Percentiles rank a stretch among this genome's conserved stretches.
Conservation (phyloP, 805 yeast genomes). For the Metschnikowia peoriensis region DNA sequence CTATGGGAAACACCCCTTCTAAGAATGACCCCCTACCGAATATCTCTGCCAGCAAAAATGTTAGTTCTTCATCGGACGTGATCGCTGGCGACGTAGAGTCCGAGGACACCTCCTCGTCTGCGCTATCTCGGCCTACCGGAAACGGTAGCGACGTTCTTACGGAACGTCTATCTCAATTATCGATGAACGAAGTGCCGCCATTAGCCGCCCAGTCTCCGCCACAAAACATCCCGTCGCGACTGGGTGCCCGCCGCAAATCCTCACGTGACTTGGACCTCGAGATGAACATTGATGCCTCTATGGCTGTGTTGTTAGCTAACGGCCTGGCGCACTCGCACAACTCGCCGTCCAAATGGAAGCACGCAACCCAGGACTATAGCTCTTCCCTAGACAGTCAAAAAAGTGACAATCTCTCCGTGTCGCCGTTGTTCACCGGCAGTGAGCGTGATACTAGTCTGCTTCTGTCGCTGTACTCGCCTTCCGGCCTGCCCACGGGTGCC, state of each 20-base stretch:
- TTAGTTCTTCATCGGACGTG: conserved; percentile 24
- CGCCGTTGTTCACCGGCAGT: conserved; percentile 36
- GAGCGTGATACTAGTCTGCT: conserved; percentile 37
- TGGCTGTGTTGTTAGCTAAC: conserved; percentile 38
- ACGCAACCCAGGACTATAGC: conserved; percentile 18
- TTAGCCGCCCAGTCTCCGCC: conserved; percentile 10
- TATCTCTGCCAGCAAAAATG: conserved; percentile 29
- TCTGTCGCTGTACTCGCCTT: conserved; percentile 32
- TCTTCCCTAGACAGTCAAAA: conserved; percentile 45
- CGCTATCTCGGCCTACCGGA: conserved; percentile 39
- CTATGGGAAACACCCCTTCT: conserved; percentile 69
- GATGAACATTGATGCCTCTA: conserved; percentile 45
- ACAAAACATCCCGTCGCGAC: conserved; percentile 12
- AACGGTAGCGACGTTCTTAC: conserved; percentile 17
- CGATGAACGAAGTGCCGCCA: neutral
- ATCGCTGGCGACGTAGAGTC: conserved; percentile 39
- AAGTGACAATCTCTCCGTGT: conserved; percentile 28
- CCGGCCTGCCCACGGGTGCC: conserved; percentile 12
- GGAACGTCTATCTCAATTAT: conserved; percentile 4
- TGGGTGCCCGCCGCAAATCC: conserved; percentile 10
- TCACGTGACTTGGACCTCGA: conserved; percentile 21
- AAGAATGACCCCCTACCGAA: conserved; percentile 49
- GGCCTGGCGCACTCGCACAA: conserved; percentile 5
- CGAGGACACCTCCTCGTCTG: conserved; percentile 38
- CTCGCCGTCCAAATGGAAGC: conserved; percentile 9